Base-by-base conservation (phyloP, 768 basidiomycete species). In the Auriscalpium orientale region DNA sequence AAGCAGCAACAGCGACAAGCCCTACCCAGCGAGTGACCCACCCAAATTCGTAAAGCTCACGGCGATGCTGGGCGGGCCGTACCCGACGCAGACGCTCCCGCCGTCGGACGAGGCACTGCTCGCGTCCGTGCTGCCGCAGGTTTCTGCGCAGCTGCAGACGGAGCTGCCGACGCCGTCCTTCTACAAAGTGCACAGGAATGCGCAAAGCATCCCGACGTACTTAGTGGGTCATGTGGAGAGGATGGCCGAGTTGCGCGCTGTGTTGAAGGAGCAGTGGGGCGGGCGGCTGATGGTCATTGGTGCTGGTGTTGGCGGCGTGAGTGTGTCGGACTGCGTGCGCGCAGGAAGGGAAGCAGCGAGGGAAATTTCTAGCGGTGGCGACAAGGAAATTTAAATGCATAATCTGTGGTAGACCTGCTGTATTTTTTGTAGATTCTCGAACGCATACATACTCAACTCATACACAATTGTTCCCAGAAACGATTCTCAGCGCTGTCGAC, bases 31-130 rank as follows among this genome's bases (percentile, higher is more conserved):
- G 71, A 16, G 3, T 11, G 36, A 22, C 38, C n/a, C 20, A 20
- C n/a, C 18, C 21, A 44, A 40, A 11, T 73, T 85, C 58, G 84
- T 86, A 28, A 97, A 95, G 67, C 66, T 95, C 61, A 94, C 95
- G 0, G 79, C 93, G 46, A 95, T 99, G 91, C 71, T 93, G 21
- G 92, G 94, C 18, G 93, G 92, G 0, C 87, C 91, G 1, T 83
- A 91, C 62, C 60, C 53, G 28, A 64, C 63, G 50, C 68, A 67
- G 64, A 66, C 54, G 56, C 63, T 58, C 55, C 58, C 58, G 51
- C 53, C 64, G 56, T 64, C 56, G 49, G 46, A 73, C 52, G 65
- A 67, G 56, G 58, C 65, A 21, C 62, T 63, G 18, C 53, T 66
- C 47, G 54, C 64, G 28, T 45, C 28, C 2, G 67, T 67, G 15